Evolutionary conservation across 1,284 basidiomycete species (phyloP), one percentile per base, ranked within the genome.

Genomic region (Taiwanofungus camphoratus): DNA sequence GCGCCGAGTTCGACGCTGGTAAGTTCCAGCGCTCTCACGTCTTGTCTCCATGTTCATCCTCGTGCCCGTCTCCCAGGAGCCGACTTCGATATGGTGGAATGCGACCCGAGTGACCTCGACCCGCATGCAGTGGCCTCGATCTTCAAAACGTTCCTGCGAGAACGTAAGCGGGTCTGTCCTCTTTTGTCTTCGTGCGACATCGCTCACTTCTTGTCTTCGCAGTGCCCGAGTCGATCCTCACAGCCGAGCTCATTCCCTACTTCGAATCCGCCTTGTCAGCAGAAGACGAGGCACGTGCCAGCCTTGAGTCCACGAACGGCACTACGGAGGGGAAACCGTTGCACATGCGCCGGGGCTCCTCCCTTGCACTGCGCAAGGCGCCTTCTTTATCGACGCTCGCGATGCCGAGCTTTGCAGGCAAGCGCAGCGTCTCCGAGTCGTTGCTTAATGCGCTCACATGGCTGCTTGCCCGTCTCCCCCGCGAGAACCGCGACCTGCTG

Each of bases 61-160:
- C 18, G n/a, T 36, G 39, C n/a, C 24, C 48, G 40, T 11, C 45
- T 46, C 22, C 52, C 51, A 82, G 89, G 92, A 42, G 85, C 82
- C 39, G 92, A 95, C 65, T 88, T 83, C 55, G 83, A 92, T 57
- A 75, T 95, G 65, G 66, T 70, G 21, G 74, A 78, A 50, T 85
- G 80, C 52, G 75, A 77, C 36, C 88, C 89, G 19, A 79, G 84
- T 13, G 90, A 94, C 55, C 67, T 95, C 23, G 92, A 95, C 60
- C 92, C 92, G 27, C 91, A 95, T 58, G 88, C 92, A 1, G 92
- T 97, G 12, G 82, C 93, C 24, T 90, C 89, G 29, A 70, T 87
- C 33, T 88, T 89, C 64, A 89, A 88, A 61, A 82, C 84, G 2
- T 90, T 77, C 57, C 67, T 89, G 37, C 84, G 86, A 41, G 87